Evolutionary conservation across 139 green algal genomes (phyloP).

Genomic region (Marvania coccoides): DNA sequence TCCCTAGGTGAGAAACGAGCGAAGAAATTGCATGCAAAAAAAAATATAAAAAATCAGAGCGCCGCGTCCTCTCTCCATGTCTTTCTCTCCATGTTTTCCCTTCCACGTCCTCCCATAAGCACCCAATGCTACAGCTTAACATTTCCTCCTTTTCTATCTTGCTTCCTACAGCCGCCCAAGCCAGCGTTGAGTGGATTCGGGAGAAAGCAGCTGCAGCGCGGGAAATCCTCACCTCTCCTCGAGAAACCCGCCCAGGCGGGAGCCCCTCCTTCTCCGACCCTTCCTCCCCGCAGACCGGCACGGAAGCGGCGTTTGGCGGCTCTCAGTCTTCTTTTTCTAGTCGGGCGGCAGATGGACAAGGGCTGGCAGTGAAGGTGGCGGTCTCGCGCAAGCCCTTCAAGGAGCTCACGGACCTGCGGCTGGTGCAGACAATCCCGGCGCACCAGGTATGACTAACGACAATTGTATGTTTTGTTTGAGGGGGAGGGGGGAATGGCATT

Average conservation of each 20-base stretch:
- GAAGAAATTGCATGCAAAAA: neutral
- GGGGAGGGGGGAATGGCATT: too few relatives aligned
- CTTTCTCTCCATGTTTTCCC: conserved; percentile 6
- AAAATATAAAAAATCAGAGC: too few relatives aligned
- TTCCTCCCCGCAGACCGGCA: conserved; percentile 5
- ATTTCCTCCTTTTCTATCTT: too few relatives aligned
- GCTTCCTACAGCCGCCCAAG: neutral
- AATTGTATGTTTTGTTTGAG: too few relatives aligned
- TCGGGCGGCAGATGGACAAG: conserved; percentile 4
- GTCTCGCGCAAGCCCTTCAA: conserved; percentile 52
- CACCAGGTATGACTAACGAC: too few relatives aligned
- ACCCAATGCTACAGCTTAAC: too few relatives aligned
- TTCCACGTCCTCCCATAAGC: too few relatives aligned
- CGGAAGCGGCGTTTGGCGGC: conserved; percentile 5
- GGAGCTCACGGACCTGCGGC: conserved; percentile 52
- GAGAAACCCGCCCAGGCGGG: neutral
- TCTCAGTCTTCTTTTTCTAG: too few relatives aligned
- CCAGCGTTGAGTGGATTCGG: neutral
- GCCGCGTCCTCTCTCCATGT: too few relatives aligned
- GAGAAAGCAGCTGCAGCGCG: conserved; percentile 2
- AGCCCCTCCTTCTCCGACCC: neutral
- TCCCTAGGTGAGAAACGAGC: conserved; percentile 1
- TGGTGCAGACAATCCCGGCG: conserved; percentile 49
- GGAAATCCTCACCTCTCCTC: neutral
- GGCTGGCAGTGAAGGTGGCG: conserved; percentile 42